Conservation (phyloP, 2,329 filamentous ascomycete species). For the Diplodia scrobiculata region DNA sequence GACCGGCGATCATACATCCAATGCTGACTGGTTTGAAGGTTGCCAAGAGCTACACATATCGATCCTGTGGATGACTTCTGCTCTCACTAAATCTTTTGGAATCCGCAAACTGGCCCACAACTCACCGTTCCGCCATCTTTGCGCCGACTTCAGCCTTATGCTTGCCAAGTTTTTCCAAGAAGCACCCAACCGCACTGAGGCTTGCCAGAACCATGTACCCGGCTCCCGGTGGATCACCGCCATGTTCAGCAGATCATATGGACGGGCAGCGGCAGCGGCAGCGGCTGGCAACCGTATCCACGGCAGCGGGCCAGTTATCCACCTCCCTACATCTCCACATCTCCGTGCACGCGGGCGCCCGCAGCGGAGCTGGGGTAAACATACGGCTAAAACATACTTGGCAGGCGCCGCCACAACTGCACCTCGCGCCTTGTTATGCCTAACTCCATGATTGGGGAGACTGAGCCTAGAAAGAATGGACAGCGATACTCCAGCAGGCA, state of each 20-base stretch:
- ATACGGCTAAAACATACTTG: constrained; percentile 5
- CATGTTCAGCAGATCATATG: neutral
- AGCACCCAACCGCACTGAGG: neutral
- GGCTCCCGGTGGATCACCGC: constrained; percentile 2
- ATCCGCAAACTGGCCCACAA: neutral
- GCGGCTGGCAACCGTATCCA: constrained; percentile 1
- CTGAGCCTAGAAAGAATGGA: neutral
- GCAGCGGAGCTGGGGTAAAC: constrained; percentile 2
- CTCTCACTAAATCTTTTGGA: neutral
- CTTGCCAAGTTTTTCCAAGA: neutral
- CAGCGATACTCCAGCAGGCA: neutral
- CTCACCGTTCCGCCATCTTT: neutral
- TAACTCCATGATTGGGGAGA: neutral
- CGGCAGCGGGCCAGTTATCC: constrained; percentile 1
- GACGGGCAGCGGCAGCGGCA: neutral
- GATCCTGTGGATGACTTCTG: neutral
- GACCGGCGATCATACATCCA: neutral
- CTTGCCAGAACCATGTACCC: neutral
- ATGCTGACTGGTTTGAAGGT: neutral
- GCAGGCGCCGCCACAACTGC: constrained; percentile 2
- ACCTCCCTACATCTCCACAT: neutral
- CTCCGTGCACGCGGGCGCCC: neutral
- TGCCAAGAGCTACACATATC: neutral
- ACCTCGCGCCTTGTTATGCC: neutral
- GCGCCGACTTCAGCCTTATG: neutral